Base-by-base conservation (phyloP, 176 grass and related monocot species). In the Aegilops longissima region DNA sequence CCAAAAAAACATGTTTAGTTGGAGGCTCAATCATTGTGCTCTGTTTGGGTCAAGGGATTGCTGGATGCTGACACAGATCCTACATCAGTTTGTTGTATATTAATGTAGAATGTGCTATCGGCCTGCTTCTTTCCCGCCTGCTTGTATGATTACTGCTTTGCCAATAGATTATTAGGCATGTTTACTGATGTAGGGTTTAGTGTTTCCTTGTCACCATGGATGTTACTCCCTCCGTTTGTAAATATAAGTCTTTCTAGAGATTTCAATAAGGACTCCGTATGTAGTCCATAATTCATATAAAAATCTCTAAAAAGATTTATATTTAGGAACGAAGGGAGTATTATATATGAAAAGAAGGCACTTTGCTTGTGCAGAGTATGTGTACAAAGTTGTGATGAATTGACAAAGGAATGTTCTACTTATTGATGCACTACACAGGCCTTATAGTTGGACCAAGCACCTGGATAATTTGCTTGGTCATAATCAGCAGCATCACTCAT, bases 61-160 rank as follows among this genome's bases (percentile, higher is more conserved):
- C 90, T 82, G 77, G 90, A 85, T 88, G 86, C 82, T 85, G 90
- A 84, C 77, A 77, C 77, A 81, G 86, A 88, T 87, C 51, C 82
- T 84, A 69, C 82, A 82, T 20, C 51, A 56, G 6, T 51, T 51
- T 38, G 47, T 20, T 77, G 61, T 81, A 77, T 52, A 81, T 51
- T 77, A 70, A 25, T 70, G 77, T 31, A 85, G n/a, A 76, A 70
- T 63, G 29, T 71, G 23, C 27, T 0, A 21, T 58, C 9, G 69
- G 54, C 40, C 40, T 11, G 40, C 70, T 51, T 70, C 70, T 77
- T 85, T 65, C 71, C 70, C 65, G 30, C 82, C 82, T 70, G 76
- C 65, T 63, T 77, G 86, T 85, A 81, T 88, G 82, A 88, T 91
- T 85, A 82, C 63, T 39, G 49, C 77, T 82, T 72, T 40, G 4